Base-by-base conservation (phyloP, 2,329 filamentous ascomycete species). In the Aphanocladium album region DNA sequence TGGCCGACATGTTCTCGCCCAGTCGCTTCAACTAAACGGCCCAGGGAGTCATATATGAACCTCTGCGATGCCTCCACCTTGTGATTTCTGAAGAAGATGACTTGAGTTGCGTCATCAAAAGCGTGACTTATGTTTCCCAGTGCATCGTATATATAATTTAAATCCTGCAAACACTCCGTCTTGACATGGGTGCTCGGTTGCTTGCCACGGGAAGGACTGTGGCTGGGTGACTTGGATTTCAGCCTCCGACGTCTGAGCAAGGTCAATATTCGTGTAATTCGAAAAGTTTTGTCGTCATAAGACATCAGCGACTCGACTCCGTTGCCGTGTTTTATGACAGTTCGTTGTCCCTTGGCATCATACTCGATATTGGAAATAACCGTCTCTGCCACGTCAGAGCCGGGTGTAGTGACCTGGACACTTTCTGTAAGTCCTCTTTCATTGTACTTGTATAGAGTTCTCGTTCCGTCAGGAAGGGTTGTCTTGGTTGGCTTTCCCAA, bases 1-100 rank as follows among this genome's bases (percentile, higher is more conserved):
- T 62, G 61, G 12, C 56, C 61, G 50, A 62, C 30, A 41, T 60
- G 61, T 45, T 62, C 61, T 23, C 61, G 51, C 30, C 61, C 61
- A 14, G 57, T 60, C n/a, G 57, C 56, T 46, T 60, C 49, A 35
- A 62, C 35, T 12, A 62, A 25, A 23, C 57, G 45, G 27, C 41
- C 59, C 33, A 60, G 57, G 19, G 61, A 56, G 46, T 62, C 61
- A 23, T 62, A 60, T 9, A 33, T 50, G 43, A 60, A 62, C 30
- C 49, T 37, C 49, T 60, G 59, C 33, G 41, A 46, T 5, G 68
- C 65, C 0, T 65, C 62, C n/a, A 67, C 62, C 2, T 33, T 2
- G 8, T 60, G 33, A 27, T 66, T 66, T 23, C 63, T 60, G 57
- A 70, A 70, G 53, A 64, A 69, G 14, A 67, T 49, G 2, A 62